phyloP scores from a whole-genome alignment of 495 filamentous ascomycete species.

The Amphirosellinia nigrospora region DNA sequence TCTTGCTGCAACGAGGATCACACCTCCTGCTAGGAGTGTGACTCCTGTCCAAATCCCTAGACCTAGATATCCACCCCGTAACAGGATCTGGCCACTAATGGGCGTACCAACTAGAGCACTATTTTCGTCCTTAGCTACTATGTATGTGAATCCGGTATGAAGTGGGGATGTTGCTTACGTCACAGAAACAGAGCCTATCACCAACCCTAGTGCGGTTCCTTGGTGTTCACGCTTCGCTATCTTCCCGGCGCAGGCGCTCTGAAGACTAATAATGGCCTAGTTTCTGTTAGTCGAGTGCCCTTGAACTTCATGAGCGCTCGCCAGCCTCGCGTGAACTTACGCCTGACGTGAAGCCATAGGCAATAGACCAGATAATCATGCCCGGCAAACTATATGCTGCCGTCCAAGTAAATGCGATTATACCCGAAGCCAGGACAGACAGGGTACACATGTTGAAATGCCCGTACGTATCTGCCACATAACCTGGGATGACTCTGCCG shows the following conservation, averaged over 20 bases:
- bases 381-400: slow-evolving; percentile 41
- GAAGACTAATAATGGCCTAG: slow-evolving; percentile 33
- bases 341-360: slow-evolving; percentile 37
- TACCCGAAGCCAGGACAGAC: slow-evolving; percentile 36
- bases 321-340: slow-evolving; percentile 19
- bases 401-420: slow-evolving; percentile 49
- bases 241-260: slow-evolving; percentile 32
- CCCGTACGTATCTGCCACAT: slow-evolving; percentile 56
- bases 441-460: slow-evolving; percentile 50
- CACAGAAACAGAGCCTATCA: slow-evolving; percentile 44
- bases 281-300: slow-evolving; percentile 4
- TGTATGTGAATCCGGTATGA: background rate
- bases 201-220: slow-evolving; percentile 55
- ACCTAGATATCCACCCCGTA: slow-evolving; percentile 41
- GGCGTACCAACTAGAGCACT: slow-evolving; percentile 52
- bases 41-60: slow-evolving; percentile 33
- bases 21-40: slow-evolving; percentile 27
- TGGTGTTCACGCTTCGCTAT: slow-evolving; percentile 36
- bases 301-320: background rate
- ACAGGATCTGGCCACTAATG: slow-evolving; percentile 50
- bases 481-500: slow-evolving; percentile 56
- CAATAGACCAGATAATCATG: slow-evolving; percentile 45
- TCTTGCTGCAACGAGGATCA: slow-evolving; percentile 23
- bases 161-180: slow-evolving; percentile 26
- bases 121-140: slow-evolving; percentile 1